Conservation (phyloP, 352 stramenopile genomes). For the Globisporangium perplexum region DNA sequence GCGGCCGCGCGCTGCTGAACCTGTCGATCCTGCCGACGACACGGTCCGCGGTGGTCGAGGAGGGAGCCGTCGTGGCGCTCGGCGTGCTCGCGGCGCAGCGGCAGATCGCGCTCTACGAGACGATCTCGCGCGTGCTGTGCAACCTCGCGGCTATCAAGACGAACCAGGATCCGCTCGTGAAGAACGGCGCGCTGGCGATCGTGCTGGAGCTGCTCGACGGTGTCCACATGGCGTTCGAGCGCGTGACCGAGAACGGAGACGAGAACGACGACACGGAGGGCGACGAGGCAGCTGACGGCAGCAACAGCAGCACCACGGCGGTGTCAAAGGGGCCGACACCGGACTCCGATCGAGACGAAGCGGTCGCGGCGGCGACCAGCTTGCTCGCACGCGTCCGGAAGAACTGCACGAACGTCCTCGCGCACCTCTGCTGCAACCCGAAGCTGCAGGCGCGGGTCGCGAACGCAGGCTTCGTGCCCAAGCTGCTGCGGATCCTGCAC, state of each 20-base stretch:
- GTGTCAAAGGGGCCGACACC: not conserved
- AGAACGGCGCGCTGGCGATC: constrained; percentile 47
- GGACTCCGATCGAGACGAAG: constrained; percentile 16
- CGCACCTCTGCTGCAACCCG: constrained; percentile 71
- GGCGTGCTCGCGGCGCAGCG: constrained; percentile 33
- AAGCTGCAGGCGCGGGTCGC: constrained; percentile 59
- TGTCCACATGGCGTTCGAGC: constrained; percentile 21
- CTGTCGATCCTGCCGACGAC: constrained; percentile 77
- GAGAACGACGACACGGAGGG: constrained; percentile 9
- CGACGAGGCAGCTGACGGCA: not conserved
- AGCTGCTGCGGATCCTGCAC: constrained; percentile 38
- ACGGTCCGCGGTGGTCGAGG: constrained; percentile 62
- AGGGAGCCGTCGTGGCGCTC: constrained; percentile 55
- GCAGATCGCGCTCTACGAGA: constrained; percentile 35
- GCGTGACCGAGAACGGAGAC: constrained; percentile 12
- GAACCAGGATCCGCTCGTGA: constrained; percentile 56
- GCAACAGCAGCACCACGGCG: not conserved
- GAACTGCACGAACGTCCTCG: constrained; percentile 58
- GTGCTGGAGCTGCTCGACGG: constrained; percentile 35
- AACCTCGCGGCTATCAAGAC: constrained; percentile 56
- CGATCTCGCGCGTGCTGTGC: constrained; percentile 44
- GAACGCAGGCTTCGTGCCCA: constrained; percentile 45
- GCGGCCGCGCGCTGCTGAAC: constrained; percentile 64
- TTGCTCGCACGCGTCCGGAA: constrained; percentile 36
- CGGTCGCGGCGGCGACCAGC: constrained; percentile 9